Base-by-base conservation (phyloP, 2,329 filamentous ascomycete species). In the Kalaharituber pfeilii region DNA sequence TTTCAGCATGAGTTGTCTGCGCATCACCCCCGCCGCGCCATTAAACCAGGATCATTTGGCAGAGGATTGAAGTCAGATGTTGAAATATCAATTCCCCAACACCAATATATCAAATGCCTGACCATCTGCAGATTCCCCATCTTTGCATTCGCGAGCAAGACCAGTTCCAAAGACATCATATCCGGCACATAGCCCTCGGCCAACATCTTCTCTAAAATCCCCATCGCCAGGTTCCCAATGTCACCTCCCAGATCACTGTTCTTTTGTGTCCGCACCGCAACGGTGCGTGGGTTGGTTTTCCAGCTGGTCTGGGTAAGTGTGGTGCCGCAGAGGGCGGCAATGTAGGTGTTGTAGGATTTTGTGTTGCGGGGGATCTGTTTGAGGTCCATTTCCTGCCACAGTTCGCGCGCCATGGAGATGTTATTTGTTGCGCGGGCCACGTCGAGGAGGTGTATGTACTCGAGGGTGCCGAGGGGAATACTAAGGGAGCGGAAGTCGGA, bases 81-180 rank as follows among this genome's bases (percentile, higher is more conserved):
- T 49, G 72, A 67, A 2, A 73, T 66, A 57, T 77, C 70, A 42
- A 80, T 68, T 29, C 72, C 70, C 77, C 77, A 81, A 2, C 75
- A 71, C 5, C 69, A 69, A 52, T 69, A 68, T 36, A 81, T 63
- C 20, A 77, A 67, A 7, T 69, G 65, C 54, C 71, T 70, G 26
- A 78, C 69, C 2, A 68, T 69, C 9, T 59, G 52, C 1, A 73
- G 53, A 60, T 77, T 70, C 5, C 75, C 76, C 57, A 78, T 75
- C 9, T 76, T 70, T 20, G 69, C 70, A 44, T 72, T 68, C 4
- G 74, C 75, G 47, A 72, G 68, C 56, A 80, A 73, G 50, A 80
- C 54, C 47, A 73, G 69, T 56, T 71, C 69, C 58, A 74, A 78
- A 1, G 73, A 77, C 50, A 71, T 68, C 62, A 75, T 73, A 55